Evolutionary conservation across 805 yeast genomes (phyloP).

Genomic region (Kuraishia molischiana): DNA sequence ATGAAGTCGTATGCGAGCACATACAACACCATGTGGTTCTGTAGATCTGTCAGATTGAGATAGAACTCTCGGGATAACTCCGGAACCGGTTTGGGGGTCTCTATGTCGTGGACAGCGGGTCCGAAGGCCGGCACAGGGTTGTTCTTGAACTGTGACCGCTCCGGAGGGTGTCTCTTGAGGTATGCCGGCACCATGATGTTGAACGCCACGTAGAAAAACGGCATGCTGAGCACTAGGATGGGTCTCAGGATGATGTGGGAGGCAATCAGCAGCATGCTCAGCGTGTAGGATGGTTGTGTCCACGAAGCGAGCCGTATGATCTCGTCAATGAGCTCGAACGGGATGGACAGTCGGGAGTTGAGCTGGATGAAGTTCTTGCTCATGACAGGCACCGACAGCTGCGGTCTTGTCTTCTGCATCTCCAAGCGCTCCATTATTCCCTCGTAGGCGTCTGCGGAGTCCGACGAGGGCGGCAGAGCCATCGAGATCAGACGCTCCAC

Average conservation of each 20-base stretch:
- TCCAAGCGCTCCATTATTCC: slow-evolving; percentile 43
- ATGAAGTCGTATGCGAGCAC: slow-evolving; percentile 52
- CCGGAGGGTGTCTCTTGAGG: slow-evolving; percentile 52
- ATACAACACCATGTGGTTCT: slow-evolving; percentile 66
- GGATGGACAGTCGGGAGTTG: slow-evolving; percentile 50
- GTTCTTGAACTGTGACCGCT: slow-evolving; percentile 18
- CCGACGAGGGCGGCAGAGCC: slow-evolving; percentile 59
- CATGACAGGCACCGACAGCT: slow-evolving; percentile 59
- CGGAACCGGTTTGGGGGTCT: slow-evolving; percentile 61
- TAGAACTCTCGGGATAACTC: slow-evolving; percentile 72
- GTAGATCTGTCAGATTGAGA: slow-evolving; percentile 73
- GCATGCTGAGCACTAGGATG: slow-evolving; percentile 38
- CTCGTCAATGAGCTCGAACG: slow-evolving; percentile 53
- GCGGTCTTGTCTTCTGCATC: slow-evolving; percentile 56
- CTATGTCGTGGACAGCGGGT: slow-evolving; percentile 37
- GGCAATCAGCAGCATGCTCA: slow-evolving; percentile 38
- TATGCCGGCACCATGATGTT: slow-evolving; percentile 64
- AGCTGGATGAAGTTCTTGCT: slow-evolving; percentile 55
- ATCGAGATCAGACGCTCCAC: slow-evolving; percentile 62
- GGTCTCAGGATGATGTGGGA: slow-evolving; percentile 48
- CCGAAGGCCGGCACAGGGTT: slow-evolving; percentile 41
- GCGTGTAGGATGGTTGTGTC: slow-evolving; percentile 52
- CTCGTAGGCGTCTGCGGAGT: slow-evolving; percentile 28
- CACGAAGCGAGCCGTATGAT: slow-evolving; percentile 49
- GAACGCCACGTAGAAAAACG: slow-evolving; percentile 41